phyloP scores from a whole-genome alignment of 805 yeast species.

The Ogataea allantospora region DNA sequence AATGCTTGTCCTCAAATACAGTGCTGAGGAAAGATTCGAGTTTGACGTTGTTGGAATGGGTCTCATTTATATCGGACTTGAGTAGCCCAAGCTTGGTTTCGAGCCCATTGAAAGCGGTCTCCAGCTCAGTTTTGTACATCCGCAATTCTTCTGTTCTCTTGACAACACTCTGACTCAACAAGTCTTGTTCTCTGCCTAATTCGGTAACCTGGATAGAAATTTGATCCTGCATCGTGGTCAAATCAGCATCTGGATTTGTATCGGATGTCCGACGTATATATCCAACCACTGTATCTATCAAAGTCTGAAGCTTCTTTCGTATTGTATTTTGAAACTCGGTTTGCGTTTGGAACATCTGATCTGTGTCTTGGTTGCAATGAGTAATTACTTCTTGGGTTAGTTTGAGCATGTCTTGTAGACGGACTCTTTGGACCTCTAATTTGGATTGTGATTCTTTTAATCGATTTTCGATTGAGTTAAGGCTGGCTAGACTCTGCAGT shows the following conservation, averaged over 20 bases:
- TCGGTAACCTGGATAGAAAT: neutral
- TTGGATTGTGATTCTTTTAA: constrained; percentile 33
- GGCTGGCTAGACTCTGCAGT: constrained; percentile 14
- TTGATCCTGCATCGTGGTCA: constrained; percentile 2
- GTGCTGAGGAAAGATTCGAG: constrained; percentile 5
- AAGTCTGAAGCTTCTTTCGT: constrained; percentile 14
- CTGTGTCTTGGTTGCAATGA: constrained; percentile 29
- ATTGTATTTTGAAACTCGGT: constrained; percentile 15
- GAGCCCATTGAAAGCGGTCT: constrained; percentile 1
- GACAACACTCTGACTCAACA: neutral
- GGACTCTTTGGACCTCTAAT: constrained; percentile 25
- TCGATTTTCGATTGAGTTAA: constrained; percentile 30
- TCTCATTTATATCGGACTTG: neutral
- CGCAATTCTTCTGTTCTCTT: constrained; percentile 16
- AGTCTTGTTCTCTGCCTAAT: neutral
- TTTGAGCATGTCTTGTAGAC: constrained; percentile 14
- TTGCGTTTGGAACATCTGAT: constrained; percentile 23
- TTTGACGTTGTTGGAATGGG: constrained; percentile 5
- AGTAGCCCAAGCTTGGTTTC: neutral
- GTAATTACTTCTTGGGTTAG: constrained; percentile 24
- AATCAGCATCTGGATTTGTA: neutral
- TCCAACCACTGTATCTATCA: constrained; percentile 16
- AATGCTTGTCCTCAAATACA: neutral
- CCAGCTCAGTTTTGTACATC: constrained; percentile 10
- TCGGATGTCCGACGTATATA: constrained; percentile 5